Evolutionary conservation across 164 flowering plant species (phyloP).

Genomic region (Chimonanthus praecox): DNA sequence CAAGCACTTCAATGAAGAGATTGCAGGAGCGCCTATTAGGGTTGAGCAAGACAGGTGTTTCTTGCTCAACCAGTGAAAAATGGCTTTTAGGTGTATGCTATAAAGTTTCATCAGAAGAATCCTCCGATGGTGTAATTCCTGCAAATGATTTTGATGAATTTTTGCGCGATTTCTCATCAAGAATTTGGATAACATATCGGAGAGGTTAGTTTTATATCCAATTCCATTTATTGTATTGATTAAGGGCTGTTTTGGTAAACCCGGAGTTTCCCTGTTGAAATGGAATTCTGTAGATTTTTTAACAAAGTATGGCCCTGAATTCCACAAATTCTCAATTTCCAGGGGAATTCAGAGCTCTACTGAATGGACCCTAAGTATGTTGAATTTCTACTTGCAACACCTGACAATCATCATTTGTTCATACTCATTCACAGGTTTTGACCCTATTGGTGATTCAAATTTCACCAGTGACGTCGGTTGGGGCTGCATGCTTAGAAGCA

Average conservation of each 20-base stretch:
- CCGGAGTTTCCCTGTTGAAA: too few species aligned
- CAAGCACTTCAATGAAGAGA: conserved; percentile 72
- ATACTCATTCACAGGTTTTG: conserved; percentile 47
- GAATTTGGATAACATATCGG: conserved; percentile 77
- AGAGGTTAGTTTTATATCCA: conserved; percentile 49
- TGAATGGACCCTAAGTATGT: too few species aligned
- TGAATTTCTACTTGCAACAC: not conserved
- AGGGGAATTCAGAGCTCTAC: too few species aligned
- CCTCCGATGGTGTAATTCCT: conserved; percentile 23
- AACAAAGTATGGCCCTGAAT: too few species aligned
- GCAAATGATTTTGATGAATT: conserved; percentile 52
- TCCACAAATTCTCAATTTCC: too few species aligned
- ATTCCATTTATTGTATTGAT: not conserved
- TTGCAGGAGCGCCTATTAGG: conserved; percentile 71
- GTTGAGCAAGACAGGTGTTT: conserved; percentile 37
- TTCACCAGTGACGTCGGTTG: conserved; percentile 74
- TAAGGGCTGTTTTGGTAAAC: not conserved
- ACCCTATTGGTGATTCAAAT: conserved; percentile 68
- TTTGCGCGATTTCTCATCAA: conserved; percentile 71
- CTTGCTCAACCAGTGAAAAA: conserved; percentile 62
- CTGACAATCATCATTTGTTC: not conserved
- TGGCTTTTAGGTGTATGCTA: conserved; percentile 89
- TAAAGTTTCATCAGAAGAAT: conserved; percentile 43
- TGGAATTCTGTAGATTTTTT: too few species aligned
- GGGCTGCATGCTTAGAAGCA: conserved; percentile 99